These are phyloP conservation scores for Haematococcus sp. DNA, from an alignment of 139 green algal species.

Conservation along the genomic window DNA sequence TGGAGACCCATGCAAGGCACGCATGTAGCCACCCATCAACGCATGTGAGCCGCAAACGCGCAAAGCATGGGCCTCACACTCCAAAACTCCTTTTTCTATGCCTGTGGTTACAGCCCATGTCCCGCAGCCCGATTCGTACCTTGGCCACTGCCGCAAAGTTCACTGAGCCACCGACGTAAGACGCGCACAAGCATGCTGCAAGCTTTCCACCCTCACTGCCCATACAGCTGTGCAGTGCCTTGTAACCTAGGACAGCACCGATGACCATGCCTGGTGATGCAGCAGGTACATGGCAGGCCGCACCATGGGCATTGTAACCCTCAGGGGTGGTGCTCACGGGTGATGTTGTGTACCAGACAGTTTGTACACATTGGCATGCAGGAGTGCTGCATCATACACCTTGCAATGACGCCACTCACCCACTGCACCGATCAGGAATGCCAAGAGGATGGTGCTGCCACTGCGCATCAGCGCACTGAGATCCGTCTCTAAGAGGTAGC, in stretches of 20 bases:
- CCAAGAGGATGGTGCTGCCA: constrained; percentile 39
- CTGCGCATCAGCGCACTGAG: constrained; percentile 17
- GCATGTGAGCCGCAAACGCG: no score
- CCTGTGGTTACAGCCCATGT: no score
- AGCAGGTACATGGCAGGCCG: neutral
- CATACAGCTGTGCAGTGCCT: neutral
- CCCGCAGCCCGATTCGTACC: no score
- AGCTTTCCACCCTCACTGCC: constrained; percentile 19
- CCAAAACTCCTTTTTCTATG: no score
- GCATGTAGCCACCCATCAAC: no score
- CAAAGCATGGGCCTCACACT: no score
- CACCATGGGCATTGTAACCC: neutral
- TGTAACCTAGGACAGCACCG: neutral
- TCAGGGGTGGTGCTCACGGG: neutral
- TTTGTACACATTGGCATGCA: no score
- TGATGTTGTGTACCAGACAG: no score
- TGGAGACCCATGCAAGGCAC: no score
- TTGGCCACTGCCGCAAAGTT: constrained; percentile 77
- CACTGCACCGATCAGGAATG: constrained; percentile 57
- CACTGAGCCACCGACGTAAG: constrained; percentile 76
- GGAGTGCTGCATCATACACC: no score
- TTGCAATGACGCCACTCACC: neutral
- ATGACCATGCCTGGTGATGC: neutral
- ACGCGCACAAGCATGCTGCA: constrained; percentile 66
- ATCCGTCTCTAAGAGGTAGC: neutral